Percentiles rank a stretch among this genome's conserved stretches.
Conservation (phyloP, 2,329 filamentous ascomycete species). For the Emydomyces testavorans region DNA sequence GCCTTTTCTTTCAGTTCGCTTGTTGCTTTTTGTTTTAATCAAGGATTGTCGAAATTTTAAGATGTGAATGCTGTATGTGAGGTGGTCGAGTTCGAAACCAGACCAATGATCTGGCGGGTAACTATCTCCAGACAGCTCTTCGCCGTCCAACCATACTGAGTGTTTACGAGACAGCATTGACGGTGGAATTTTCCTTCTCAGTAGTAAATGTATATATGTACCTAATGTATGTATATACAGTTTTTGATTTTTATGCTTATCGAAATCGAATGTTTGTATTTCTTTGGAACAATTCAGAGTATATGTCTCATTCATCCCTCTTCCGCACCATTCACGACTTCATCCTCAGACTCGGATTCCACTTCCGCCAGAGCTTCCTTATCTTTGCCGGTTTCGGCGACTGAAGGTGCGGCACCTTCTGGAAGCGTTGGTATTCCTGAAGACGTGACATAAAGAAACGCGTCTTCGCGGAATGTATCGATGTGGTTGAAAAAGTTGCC, state of each 20-base stretch:
- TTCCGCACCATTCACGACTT: constrained; percentile 17
- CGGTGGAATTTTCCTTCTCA: no score
- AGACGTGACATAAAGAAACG: constrained; percentile 64
- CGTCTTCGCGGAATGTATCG: constrained; percentile 59
- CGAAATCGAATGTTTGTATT: no score
- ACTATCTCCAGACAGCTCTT: no score
- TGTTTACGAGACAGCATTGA: no score
- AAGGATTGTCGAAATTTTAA: background rate
- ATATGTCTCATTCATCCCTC: constrained; percentile 17
- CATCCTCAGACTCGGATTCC: constrained; percentile 20
- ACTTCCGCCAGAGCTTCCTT: constrained; percentile 25
- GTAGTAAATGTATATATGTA: no score
- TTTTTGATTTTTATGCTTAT: no score
- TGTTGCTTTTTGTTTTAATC: background rate
- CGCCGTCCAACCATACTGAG: no score
- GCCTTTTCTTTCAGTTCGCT: no score
- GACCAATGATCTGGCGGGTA: background rate
- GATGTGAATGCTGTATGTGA: background rate
- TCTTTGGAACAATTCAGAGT: no score
- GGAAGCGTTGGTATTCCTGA: constrained; percentile 52
- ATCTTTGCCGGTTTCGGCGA: constrained; percentile 20
- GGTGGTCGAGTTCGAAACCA: background rate
- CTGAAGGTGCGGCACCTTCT: constrained; percentile 9
- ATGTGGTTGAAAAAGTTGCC: constrained; percentile 69
- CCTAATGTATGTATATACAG: no score